Evolutionary conservation across 495 filamentous ascomycete genomes (phyloP), one percentile per base, ranked within the genome.

Genomic region (Penicillium simplicissimum): DNA sequence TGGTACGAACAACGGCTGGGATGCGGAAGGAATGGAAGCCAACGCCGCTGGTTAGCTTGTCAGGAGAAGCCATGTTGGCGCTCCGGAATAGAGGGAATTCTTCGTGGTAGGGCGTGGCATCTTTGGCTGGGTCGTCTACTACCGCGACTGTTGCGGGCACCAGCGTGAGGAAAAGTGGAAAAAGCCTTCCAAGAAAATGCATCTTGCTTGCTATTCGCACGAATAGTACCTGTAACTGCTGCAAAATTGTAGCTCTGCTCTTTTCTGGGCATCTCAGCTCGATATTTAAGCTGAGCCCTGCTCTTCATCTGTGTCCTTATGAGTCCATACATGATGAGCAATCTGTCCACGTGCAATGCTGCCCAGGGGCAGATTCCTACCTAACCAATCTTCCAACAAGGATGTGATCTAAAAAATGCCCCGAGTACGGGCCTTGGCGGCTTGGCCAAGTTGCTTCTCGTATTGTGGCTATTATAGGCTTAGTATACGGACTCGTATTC

Each of bases 61-160:
- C 52, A 17, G 52, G 52, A 0, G 52, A 54, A 38, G 9, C 14
- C 52, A 54, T 54, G 23, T 54, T 54, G 52, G 52, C 52, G 33
- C 52, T 54, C 34, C 34, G 52, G 52, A 54, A 37, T 23, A 54
- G 52, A 37, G 52, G 33, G 52, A 54, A 54, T 38, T 54, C 52
- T 7, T 15, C 34, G 8, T 54, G 52, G n/a, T 33, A 54, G 15
- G 52, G 52, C 7, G 52, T 38, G 15, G 52, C 52, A 38, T 54
- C 52, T 8, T 54, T 54, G 52, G 52, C 52, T 19, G 52, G 52
- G 11, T 54, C 52, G 11, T 54, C 19, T 2, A 54, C 52, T 37
- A 23, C 33, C 4, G 52, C 52, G 34, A 37, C 4, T 37, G 52
- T 54, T 7, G 15, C 11, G 33, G 34, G 52, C 34, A 37, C 52